phyloP scores from a whole-genome alignment of 129 eudicot genomes.

The Helichrysum umbraculigerum region DNA sequence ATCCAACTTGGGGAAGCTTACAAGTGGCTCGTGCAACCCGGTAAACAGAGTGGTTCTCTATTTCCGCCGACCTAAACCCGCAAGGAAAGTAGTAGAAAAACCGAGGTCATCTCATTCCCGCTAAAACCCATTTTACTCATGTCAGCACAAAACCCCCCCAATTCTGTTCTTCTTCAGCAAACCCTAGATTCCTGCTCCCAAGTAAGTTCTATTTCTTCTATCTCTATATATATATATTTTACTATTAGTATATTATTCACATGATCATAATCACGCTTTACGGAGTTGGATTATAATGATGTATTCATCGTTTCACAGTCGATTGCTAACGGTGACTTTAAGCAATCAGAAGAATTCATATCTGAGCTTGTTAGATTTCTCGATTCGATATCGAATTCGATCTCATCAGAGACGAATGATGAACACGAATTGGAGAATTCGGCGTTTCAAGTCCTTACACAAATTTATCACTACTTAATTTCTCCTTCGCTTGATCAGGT shows the following conservation, averaged over 20 bases:
- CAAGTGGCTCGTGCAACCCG: background rate
- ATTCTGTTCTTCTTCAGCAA: slow-evolving; percentile 47
- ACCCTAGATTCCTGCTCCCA: slow-evolving; percentile 64
- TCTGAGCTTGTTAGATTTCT: slow-evolving; percentile 54
- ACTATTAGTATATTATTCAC: background rate
- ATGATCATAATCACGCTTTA: background rate
- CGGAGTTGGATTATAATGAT: background rate
- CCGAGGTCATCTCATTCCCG: background rate
- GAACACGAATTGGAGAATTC: slow-evolving; percentile 33
- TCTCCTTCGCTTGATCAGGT: slow-evolving; percentile 67
- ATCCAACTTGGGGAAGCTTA: too few species aligned
- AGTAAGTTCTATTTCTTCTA: slow-evolving; percentile 27
- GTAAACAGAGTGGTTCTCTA: background rate
- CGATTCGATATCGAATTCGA: slow-evolving; percentile 38
- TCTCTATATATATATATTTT: too few species aligned
- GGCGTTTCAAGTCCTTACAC: slow-evolving; percentile 49
- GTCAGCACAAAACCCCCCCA: background rate
- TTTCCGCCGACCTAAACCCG: background rate
- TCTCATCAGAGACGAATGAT: slow-evolving; percentile 43
- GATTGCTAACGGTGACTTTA: slow-evolving; percentile 51
- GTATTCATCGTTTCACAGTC: slow-evolving; percentile 42
- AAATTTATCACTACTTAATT: slow-evolving; percentile 43
- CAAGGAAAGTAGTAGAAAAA: background rate
- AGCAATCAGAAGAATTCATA: slow-evolving; percentile 43
- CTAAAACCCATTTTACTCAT: background rate